Base-by-base conservation (phyloP, 192 early-diverging fungal genomes). In the Coemansia furcata region DNA sequence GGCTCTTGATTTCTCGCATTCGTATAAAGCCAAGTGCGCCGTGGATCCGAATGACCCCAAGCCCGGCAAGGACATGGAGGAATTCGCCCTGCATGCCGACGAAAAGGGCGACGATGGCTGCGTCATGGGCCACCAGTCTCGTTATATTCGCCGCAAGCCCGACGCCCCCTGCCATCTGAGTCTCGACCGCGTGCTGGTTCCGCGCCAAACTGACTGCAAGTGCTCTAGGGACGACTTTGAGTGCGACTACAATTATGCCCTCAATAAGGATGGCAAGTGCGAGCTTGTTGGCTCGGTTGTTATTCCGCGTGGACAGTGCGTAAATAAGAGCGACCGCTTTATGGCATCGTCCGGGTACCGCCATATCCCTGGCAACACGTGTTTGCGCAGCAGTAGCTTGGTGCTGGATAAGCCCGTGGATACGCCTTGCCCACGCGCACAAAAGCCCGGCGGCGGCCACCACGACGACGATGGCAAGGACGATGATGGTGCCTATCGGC, bases 151-250 rank as follows among this genome's bases (percentile, higher is more conserved):
- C 36, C 85, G 92, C 35, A 95, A 95, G 64, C 76, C 84, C 21
- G 77, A 87, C 49, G 90, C 90, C 2, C 79, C 90, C 19, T 99
- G 97, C 77, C 88, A 86, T 55, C 82, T 96, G 39, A 87, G 86
- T 0, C 84, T 87, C 36, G 89, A 85, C 68, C 79, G 86, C 26
- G 83, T 91, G 37, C 78, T 88, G 17, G 59, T 64, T 26, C 84
- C 89, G 29, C 85, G 83, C 6, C 71, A 86, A 26, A 77, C 79
- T 19, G 72, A 80, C 47, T 99, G 97, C 71, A 67, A 73, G 9
- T 99, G 97, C 80, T 86, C 90, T 0, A 82, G 73, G 23, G 83
- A 86, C 50, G 97, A 99, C 78, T 99, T 88, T 76, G 97, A 98
- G 78, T 99, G 97, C 73, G 96, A 99, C 76, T 90, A 87, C 66